Evolutionary conservation across 1,284 basidiomycete genomes (phyloP), one percentile per base, ranked within the genome.

Genomic region (Rhodotorula sp.): DNA sequence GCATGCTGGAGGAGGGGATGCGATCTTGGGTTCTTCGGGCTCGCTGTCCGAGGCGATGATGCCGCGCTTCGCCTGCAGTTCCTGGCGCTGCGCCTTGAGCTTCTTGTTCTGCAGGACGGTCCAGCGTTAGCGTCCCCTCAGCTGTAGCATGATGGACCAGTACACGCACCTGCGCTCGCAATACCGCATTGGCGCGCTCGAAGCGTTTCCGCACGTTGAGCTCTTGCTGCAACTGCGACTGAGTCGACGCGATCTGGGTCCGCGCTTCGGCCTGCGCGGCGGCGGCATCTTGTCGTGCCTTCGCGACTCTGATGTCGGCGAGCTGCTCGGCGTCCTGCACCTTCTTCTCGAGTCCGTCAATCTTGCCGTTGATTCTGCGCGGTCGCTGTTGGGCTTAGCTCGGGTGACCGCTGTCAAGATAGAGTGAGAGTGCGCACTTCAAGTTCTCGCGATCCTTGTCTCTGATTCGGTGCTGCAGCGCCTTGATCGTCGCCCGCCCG

Each of bases 51-150:
- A 27, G 13, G 21, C 19, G 48, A 62, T 19, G 12, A 61, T n/a
- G 45, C 66, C 66, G 19, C 59, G 60, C 57, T 66, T 59, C 34
- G 41, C 27, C 45, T 34, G 13, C 12, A 46, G 41, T 17, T 34
- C 25, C 9, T 58, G 46, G 49, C 50, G 52, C 57, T 45, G 42
- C 7, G 19, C 16, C 19, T 54, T 48, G 57, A 64, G 62, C 57
- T 56, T 58, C 5, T 34, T 23, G 41, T 25, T 17, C 45, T 65
- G 34, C 34, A 34, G 2, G 34, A 34, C 34, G 5, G 34, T 5
- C 34, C 34, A 34, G 34, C 34, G 5, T 34, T 34, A 34, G 34
- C 34, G 42, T 23, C 27, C 34, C 21, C 49, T 62, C 34, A 56
- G 27, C 21, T 21, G 42, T 8, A 10, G 21, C 23, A 23, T 23